phyloP scores from a whole-genome alignment of 768 basidiomycete genomes.

The Lactarius sanguifluus region DNA sequence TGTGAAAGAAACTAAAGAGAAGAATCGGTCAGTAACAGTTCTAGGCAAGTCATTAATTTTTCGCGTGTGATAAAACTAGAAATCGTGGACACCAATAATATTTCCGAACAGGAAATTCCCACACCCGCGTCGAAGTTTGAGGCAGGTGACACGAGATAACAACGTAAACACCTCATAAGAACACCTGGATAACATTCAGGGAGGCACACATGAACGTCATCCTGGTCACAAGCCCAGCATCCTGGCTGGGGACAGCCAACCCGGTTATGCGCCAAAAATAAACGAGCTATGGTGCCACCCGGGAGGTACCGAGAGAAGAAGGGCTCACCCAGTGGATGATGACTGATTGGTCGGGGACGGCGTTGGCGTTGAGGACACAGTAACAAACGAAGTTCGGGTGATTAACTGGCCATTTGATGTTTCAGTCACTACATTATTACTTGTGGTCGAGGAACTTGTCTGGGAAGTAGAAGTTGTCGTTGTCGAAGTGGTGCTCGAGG shows the following conservation, averaged over 20 bases:
- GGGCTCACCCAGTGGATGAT: conserved; percentile 29
- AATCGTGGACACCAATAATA: neutral
- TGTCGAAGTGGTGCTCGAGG: conserved; percentile 14
- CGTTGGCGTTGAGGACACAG: conserved; percentile 14
- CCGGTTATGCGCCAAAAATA: neutral
- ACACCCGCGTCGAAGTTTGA: neutral
- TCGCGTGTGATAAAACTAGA: neutral
- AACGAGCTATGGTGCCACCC: neutral
- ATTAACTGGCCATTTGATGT: conserved; percentile 25
- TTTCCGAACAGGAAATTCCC: neutral
- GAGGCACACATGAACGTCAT: neutral
- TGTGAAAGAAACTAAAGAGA: conserved; percentile 52
- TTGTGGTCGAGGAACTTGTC: conserved; percentile 5
- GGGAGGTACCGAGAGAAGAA: neutral
- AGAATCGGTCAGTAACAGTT: neutral
- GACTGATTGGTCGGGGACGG: neutral
- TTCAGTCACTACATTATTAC: neutral
- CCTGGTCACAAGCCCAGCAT: neutral
- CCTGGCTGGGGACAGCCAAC: neutral
- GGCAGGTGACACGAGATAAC: conserved; percentile 1
- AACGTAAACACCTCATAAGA: neutral
- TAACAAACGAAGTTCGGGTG: conserved; percentile 28
- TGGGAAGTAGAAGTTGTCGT: neutral
- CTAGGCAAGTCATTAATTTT: neutral
- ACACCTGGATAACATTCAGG: neutral